These are phyloP conservation scores for Nicotiana sylvestris DNA, from an alignment of 257 asterid species.

Conservation along the genomic window DNA sequence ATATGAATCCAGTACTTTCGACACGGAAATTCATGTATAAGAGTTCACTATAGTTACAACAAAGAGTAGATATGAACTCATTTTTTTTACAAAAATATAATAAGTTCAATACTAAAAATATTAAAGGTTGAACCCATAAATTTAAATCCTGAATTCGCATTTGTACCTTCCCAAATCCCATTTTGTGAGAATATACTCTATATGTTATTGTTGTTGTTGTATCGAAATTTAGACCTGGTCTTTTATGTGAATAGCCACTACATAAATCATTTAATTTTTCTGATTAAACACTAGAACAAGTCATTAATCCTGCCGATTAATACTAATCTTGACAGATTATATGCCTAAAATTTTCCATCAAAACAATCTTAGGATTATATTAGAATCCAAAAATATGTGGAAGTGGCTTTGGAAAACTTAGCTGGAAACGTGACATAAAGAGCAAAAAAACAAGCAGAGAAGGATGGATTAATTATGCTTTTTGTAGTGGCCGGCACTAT, in stretches of 20 bases:
- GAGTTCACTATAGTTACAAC: too few species aligned
- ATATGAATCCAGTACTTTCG: too few species aligned
- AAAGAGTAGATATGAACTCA: too few species aligned
- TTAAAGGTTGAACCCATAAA: too few species aligned
- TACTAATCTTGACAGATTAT: background rate
- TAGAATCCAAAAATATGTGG: background rate
- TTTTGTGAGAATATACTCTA: too few species aligned
- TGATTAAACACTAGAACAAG: background rate
- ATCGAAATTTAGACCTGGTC: background rate
- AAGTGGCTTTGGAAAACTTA: background rate
- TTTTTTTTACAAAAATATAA: too few species aligned
- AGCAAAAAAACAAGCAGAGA: slow-evolving; percentile 29
- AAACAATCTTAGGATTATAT: background rate
- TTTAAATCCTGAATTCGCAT: too few species aligned
- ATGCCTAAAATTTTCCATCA: background rate
- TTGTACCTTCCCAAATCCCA: too few species aligned
- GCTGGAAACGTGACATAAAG: slow-evolving; percentile 19
- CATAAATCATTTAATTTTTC: background rate
- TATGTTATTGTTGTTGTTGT: too few species aligned
- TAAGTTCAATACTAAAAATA: too few species aligned
- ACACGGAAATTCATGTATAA: too few species aligned
- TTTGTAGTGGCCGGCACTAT: slow-evolving; percentile 49
- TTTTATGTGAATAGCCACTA: background rate
- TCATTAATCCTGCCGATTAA: background rate
- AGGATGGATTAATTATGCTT: slow-evolving; percentile 4